Evolutionary conservation across 805 yeast genomes (phyloP).

Genomic region (Candida yuanshanica): DNA sequence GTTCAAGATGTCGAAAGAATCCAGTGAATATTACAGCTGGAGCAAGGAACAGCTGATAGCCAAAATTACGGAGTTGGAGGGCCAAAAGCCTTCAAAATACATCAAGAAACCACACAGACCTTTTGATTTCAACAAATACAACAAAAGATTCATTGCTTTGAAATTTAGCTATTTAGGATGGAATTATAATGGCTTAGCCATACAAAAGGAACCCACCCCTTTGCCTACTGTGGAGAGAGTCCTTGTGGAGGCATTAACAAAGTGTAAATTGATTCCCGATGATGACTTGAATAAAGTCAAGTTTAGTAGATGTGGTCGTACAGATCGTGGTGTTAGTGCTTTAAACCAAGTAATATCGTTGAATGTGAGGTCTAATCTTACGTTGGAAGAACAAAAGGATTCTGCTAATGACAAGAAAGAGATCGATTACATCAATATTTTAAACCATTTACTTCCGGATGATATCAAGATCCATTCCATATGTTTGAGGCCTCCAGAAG

Average conservation of each 20-base stretch:
- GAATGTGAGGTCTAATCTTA: constrained; percentile 62
- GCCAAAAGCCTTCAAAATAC: constrained; percentile 1
- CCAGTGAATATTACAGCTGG: constrained; percentile 51
- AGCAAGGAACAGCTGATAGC: constrained; percentile 57
- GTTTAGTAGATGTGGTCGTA: constrained; percentile 90
- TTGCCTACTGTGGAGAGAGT: constrained; percentile 83
- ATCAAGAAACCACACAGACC: constrained; percentile 29
- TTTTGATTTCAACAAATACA: constrained; percentile 62
- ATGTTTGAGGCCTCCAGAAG: constrained; percentile 74
- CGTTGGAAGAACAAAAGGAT: constrained; percentile 54
- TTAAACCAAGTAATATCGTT: constrained; percentile 90
- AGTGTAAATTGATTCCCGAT: constrained; percentile 58
- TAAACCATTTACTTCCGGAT: constrained; percentile 73
- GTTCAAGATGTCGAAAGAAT: constrained; percentile 4
- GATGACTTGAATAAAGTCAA: constrained; percentile 55
- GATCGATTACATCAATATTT: constrained; percentile 65
- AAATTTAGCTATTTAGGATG: constrained; percentile 88
- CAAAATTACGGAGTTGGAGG: constrained; percentile 53
- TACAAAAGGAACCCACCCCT: constrained; percentile 69
- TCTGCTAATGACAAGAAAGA: constrained; percentile 58
- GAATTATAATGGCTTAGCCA: constrained; percentile 88
- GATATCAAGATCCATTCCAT: constrained; percentile 82
- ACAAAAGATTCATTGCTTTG: constrained; percentile 68
- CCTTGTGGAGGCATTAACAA: constrained; percentile 64
- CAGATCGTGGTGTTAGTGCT: constrained; percentile 96